Evolutionary conservation across 164 flowering plant species (phyloP).

Genomic region (Sextonia rubra): DNA sequence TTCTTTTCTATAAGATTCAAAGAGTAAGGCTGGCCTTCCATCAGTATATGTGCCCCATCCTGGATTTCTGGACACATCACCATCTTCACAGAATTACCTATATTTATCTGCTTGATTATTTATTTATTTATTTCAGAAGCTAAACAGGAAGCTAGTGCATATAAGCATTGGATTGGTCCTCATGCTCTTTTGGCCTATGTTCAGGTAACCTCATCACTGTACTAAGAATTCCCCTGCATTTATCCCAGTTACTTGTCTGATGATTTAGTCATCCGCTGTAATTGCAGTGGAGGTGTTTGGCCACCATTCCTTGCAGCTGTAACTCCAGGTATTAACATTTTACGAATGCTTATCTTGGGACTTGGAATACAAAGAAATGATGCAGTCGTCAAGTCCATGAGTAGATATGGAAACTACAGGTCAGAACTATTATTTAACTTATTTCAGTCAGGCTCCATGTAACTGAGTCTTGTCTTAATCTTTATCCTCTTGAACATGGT

Average conservation of each 20-base stretch:
- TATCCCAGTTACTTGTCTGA: constrained; percentile 2
- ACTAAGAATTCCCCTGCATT: not conserved
- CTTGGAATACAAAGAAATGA: constrained; percentile 77
- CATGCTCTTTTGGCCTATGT: constrained; percentile 95
- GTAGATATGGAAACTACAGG: constrained; percentile 89
- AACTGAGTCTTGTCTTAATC: not conserved
- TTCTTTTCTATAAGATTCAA: not conserved
- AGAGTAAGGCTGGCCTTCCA: not conserved
- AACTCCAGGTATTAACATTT: constrained; percentile 67
- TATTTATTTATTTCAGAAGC: constrained; percentile 34
- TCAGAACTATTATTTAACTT: constrained; percentile 12
- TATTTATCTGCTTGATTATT: not conserved
- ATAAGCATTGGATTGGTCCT: constrained; percentile 76
- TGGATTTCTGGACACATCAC: not conserved
- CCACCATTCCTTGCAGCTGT: constrained; percentile 71
- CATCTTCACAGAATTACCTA: not conserved
- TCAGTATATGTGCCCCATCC: not conserved
- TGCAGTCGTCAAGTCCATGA: constrained; percentile 81
- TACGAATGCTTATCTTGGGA: constrained; percentile 76
- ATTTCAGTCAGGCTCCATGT: not conserved
- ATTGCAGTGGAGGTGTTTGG: constrained; percentile 47
- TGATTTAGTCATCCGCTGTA: constrained; percentile 5
- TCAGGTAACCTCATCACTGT: constrained; percentile 50
- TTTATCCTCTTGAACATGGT: not conserved
- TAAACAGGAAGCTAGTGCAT: constrained; percentile 84